Percentiles rank a stretch among this genome's conserved stretches.
These are phyloP conservation scores for Fusarium continuum DNA, from an alignment of 2,329 filamentous ascomycete species.

Conservation along the genomic window DNA sequence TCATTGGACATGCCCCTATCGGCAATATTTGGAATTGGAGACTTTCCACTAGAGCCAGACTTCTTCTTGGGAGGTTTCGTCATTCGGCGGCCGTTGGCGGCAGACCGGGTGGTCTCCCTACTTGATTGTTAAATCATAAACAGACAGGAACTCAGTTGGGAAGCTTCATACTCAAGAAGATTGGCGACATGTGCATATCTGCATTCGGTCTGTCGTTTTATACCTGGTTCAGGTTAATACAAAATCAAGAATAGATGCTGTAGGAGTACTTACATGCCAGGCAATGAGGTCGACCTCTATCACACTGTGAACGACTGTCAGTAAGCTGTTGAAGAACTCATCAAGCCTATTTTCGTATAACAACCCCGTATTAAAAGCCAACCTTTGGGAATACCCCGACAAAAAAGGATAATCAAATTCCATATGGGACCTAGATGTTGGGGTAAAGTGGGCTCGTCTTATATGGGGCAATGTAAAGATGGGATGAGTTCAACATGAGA, in stretches of 20 bases:
- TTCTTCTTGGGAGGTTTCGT: conserved; percentile 67
- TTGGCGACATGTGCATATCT: conserved; percentile 81
- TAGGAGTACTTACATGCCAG: conserved; percentile 63
- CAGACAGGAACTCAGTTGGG: not conserved
- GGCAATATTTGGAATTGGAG: conserved; percentile 63
- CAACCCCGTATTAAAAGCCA: not conserved
- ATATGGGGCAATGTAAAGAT: conserved; percentile 5
- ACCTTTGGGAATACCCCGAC: not conserved
- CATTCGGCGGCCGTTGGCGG: conserved; percentile 63
- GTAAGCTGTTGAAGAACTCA: conserved; percentile 4
- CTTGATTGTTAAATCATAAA: conserved; percentile 23
- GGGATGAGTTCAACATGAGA: not conserved
- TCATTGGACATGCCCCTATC: conserved; percentile 60
- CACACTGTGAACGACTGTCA: conserved; percentile 64
- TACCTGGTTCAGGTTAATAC: conserved; percentile 58
- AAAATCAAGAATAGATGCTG: not conserved
- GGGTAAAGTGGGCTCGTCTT: conserved; percentile 32
- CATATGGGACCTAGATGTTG: not conserved
- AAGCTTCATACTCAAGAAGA: conserved; percentile 71
- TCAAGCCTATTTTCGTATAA: not conserved
- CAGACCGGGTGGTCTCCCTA: conserved; percentile 67
- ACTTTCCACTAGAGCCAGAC: conserved; percentile 49
- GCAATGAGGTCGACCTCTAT: conserved; percentile 75
- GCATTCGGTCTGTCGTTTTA: conserved; percentile 80
- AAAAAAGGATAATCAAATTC: not conserved